Percentiles rank a stretch among this genome's conserved stretches.
These are phyloP conservation scores for Scorias spongiosa DNA, from an alignment of 2,329 filamentous ascomycete genomes.

Conservation along the genomic window DNA sequence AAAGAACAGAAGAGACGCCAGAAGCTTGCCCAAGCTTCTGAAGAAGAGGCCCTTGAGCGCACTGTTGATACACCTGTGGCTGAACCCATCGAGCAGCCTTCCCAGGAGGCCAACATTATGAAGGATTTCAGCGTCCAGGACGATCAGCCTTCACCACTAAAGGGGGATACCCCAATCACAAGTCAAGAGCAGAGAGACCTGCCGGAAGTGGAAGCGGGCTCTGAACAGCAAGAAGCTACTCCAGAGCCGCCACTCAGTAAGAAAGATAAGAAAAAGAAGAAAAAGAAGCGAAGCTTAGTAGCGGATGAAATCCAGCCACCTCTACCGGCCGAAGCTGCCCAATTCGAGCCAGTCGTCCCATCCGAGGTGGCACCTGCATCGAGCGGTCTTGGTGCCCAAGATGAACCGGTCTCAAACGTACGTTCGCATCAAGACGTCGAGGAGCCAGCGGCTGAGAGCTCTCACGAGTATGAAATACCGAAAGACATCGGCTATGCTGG, in stretches of 20 bases:
- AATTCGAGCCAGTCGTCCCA: background rate
- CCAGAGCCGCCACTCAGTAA: constrained; percentile 27
- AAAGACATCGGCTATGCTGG: no score
- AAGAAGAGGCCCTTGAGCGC: background rate
- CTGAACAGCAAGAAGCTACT: constrained; percentile 2
- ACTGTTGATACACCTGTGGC: background rate
- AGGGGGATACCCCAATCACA: background rate
- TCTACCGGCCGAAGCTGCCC: background rate
- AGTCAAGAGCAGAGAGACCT: background rate
- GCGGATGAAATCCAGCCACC: background rate
- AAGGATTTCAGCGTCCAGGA: background rate
- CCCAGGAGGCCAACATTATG: constrained; percentile 1
- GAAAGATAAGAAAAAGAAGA: constrained; percentile 35
- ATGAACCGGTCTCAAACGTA: no score
- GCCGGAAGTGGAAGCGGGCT: background rate
- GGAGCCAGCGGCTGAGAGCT: no score
- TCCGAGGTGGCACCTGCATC: no score
- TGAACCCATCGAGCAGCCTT: constrained; percentile 1
- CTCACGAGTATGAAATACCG: no score
- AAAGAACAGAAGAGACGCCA: constrained; percentile 27
- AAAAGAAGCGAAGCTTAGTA: constrained; percentile 20
- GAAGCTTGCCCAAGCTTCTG: constrained; percentile 2
- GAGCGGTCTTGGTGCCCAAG: no score
- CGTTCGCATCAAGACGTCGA: no score
- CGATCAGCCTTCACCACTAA: background rate